Evolutionary conservation across 2,329 filamentous ascomycete genomes (phyloP).

Genomic region (Dothideomycetidae sp.): DNA sequence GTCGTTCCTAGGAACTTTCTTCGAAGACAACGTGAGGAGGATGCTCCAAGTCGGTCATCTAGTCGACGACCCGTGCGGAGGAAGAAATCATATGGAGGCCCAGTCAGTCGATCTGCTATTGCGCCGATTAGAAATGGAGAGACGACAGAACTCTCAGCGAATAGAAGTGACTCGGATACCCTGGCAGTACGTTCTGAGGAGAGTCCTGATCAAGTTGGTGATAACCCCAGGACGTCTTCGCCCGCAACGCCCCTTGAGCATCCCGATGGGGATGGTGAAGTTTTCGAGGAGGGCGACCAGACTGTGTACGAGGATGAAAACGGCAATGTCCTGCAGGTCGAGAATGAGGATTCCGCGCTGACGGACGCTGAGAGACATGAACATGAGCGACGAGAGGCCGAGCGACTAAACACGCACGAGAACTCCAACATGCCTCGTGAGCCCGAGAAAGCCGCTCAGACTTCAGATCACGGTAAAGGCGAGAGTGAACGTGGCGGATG

Average conservation of each 20-base stretch:
- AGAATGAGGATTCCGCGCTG: constrained; percentile 38
- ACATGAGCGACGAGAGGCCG: constrained; percentile 42
- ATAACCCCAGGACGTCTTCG: constrained; percentile 13
- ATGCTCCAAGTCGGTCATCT: constrained; percentile 48
- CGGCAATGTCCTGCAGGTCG: constrained; percentile 66
- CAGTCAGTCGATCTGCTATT: constrained; percentile 81
- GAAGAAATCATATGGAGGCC: constrained; percentile 66
- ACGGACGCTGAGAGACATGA: constrained; percentile 31
- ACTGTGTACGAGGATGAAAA: constrained; percentile 74
- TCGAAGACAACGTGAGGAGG: constrained; percentile 63
- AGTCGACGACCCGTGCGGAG: constrained; percentile 48
- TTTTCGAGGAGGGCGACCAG: constrained; percentile 68
- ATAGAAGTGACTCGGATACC: constrained; percentile 32
- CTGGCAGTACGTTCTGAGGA: constrained; percentile 30
- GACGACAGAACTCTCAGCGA: constrained; percentile 19
- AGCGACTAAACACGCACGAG: constrained; percentile 37
- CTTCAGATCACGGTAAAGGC: constrained; percentile 59
- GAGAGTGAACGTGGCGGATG: constrained; percentile 66
- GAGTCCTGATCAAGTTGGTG: constrained; percentile 15
- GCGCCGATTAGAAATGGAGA: constrained; percentile 40
- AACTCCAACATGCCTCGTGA: constrained; percentile 24
- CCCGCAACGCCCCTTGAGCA: constrained; percentile 16
- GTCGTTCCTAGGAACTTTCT: constrained; percentile 64
- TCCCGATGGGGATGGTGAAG: constrained; percentile 39
- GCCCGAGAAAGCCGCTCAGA: constrained; percentile 34